These are phyloP conservation scores for Amoeboradix gromovi DNA, from an alignment of 371 early-diverging fungal genomes.

Conservation along the genomic window DNA sequence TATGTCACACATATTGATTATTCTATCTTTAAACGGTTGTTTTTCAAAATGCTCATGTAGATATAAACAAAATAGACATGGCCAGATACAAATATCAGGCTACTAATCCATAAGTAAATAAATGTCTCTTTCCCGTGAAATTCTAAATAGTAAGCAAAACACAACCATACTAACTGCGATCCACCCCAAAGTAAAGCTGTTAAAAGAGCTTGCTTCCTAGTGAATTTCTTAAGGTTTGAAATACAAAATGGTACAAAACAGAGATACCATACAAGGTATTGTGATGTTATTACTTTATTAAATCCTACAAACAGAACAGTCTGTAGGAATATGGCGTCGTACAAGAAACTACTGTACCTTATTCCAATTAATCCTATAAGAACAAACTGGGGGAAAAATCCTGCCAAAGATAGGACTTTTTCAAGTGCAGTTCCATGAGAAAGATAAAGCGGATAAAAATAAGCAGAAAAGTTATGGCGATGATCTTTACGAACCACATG, in stretches of 20 bases:
- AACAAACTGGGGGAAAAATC: slow-evolving; percentile 42
- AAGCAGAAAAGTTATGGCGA: slow-evolving; percentile 86
- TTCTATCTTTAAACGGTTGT: too few species aligned
- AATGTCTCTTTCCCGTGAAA: background rate
- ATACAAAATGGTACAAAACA: background rate
- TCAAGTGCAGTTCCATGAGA: slow-evolving; percentile 4
- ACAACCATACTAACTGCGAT: slow-evolving; percentile 1
- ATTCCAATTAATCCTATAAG: slow-evolving; percentile 20
- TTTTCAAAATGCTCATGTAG: background rate
- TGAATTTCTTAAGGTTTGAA: background rate
- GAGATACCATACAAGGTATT: slow-evolving; percentile 12
- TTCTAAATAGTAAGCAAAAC: slow-evolving; percentile 1
- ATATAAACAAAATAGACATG: background rate
- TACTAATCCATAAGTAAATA: background rate
- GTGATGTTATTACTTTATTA: slow-evolving; percentile 91
- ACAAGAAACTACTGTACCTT: slow-evolving; percentile 15
- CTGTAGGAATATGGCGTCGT: slow-evolving; percentile 58
- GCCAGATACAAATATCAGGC: background rate
- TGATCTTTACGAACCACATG: slow-evolving; percentile 82
- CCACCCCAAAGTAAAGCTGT: background rate
- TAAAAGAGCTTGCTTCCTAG: background rate
- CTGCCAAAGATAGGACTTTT: slow-evolving; percentile 12
- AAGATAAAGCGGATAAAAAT: slow-evolving; percentile 75
- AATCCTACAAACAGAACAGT: slow-evolving; percentile 79
- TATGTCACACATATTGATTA: too few species aligned